A percentile compares a stretch with the other conserved stretches of the same genome.
Conservation (phyloP, 805 yeast species). For the Sugiyamaella americana region DNA sequence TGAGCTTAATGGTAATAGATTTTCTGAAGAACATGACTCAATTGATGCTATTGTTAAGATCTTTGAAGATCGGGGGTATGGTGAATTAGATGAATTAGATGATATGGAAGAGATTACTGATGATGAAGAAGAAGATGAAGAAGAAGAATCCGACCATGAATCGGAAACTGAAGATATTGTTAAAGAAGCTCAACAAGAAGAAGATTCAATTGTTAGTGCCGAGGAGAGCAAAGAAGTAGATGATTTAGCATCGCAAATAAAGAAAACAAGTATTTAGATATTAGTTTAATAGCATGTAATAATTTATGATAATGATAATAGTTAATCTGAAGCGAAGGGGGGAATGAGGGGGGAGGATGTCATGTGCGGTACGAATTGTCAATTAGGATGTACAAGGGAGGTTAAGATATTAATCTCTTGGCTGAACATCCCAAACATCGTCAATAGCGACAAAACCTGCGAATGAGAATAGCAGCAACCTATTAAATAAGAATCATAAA, state of each 20-base stretch:
- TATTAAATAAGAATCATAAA: too few relatives aligned
- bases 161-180: constrained; percentile 47
- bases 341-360: too few relatives aligned
- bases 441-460: too few relatives aligned
- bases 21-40: constrained; percentile 78
- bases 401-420: too few relatives aligned
- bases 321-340: too few relatives aligned
- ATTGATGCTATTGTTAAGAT: constrained; percentile 54
- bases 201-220: constrained; percentile 39
- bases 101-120: constrained; percentile 83
- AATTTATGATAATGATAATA: too few relatives aligned
- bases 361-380: too few relatives aligned
- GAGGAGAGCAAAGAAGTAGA: constrained; percentile 45
- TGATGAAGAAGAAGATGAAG: constrained; percentile 63
- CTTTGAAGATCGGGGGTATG: constrained; percentile 67
- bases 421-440: too few relatives aligned
- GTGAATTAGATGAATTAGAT: constrained; percentile 87
- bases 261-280: constrained; percentile 43
- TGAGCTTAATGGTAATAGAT: constrained; percentile 90
- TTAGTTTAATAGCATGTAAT: too few relatives aligned
- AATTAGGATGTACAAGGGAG: too few relatives aligned
- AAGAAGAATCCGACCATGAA: constrained; percentile 31
- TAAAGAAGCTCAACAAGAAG: constrained; percentile 37
- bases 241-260: constrained; percentile 52
- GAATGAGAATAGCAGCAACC: too few relatives aligned